Evolutionary conservation across 2,329 filamentous ascomycete species (phyloP).

Genomic region (Thermothelomyces thermophilus): DNA sequence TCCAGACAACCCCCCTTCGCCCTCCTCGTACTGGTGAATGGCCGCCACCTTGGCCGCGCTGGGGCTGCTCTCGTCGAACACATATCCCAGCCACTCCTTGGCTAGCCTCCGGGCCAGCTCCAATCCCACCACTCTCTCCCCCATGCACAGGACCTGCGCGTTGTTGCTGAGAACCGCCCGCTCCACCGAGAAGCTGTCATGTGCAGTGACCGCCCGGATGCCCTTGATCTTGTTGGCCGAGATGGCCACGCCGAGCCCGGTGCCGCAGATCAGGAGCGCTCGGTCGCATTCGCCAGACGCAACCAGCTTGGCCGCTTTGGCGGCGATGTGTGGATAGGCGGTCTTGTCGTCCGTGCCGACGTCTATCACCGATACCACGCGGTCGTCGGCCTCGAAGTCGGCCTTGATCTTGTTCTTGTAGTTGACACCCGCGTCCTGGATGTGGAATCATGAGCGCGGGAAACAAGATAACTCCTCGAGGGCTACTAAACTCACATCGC

Average conservation of each 20-base stretch:
- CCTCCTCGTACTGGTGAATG: constrained; percentile 30
- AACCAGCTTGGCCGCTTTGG: constrained; percentile 61
- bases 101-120: constrained; percentile 73
- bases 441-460: not conserved
- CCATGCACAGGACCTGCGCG: constrained; percentile 81
- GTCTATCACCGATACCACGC: constrained; percentile 63
- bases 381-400: constrained; percentile 60
- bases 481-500: constrained; percentile 39
- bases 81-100: constrained; percentile 77
- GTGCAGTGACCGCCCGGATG: constrained; percentile 79
- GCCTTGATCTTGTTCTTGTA: constrained; percentile 76
- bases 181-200: constrained; percentile 81
- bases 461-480: not conserved
- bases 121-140: constrained; percentile 73
- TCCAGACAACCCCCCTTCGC: constrained; percentile 22
- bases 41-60: constrained; percentile 48
- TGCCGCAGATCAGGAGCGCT: constrained; percentile 77
- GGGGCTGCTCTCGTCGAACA: constrained; percentile 60
- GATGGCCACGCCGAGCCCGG: constrained; percentile 80
- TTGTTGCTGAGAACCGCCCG: constrained; percentile 75
- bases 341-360: constrained; percentile 71
- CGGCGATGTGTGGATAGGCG: constrained; percentile 73
- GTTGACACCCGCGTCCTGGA: constrained; percentile 61
- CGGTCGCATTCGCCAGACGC: constrained; percentile 62
- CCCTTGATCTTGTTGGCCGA: constrained; percentile 83